A percentile compares a stretch with the other conserved stretches of the same genome.
Evolutionary conservation across 495 filamentous ascomycete species (phyloP).

Genomic region (Trichocladium uniseriatum): DNA sequence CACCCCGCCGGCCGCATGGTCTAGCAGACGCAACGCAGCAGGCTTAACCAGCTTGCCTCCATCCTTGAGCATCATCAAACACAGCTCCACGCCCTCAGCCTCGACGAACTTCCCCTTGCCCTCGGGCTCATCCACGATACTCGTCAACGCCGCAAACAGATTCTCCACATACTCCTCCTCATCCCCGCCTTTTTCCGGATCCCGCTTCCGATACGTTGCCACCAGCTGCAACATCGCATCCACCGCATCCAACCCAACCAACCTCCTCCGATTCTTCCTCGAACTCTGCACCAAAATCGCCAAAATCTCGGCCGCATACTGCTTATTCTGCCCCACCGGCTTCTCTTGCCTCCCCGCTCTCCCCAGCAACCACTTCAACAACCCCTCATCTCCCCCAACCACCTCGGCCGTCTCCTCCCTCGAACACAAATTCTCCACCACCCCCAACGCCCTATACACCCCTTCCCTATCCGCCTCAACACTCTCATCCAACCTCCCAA

Average conservation of each 20-base stretch:
- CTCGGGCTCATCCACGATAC: conserved; percentile 61
- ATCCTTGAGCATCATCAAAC: conserved; percentile 62
- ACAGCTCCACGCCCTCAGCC: conserved; percentile 86
- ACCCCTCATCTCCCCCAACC: conserved; percentile 54
- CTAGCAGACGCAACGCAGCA: conserved; percentile 67
- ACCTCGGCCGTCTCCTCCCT: conserved; percentile 51
- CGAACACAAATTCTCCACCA: conserved; percentile 81
- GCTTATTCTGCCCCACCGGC: conserved; percentile 71
- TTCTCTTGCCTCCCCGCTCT: conserved; percentile 38
- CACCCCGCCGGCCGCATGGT: conserved; percentile 66
- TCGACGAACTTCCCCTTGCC: conserved; percentile 81
- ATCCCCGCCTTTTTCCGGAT: conserved; percentile 76
- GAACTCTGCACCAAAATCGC: conserved; percentile 59
- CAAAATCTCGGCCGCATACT: conserved; percentile 86
- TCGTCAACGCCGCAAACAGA: conserved; percentile 74
- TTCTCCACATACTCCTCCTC: conserved; percentile 96
- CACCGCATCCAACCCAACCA: conserved; percentile 61
- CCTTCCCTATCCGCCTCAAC: conserved; percentile 72
- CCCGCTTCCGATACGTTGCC: conserved; percentile 78
- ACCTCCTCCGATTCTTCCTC: conserved; percentile 57
- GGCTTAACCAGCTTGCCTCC: conserved; percentile 62
- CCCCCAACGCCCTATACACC: conserved; percentile 74
- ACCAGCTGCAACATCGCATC: conserved; percentile 77
- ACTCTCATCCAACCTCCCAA: conserved; percentile 70
- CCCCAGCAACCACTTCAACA: conserved; percentile 68